Percentiles rank a stretch among this genome's conserved stretches.
phyloP scores from a whole-genome alignment of 139 green algal genomes.

The Closterium sp. region DNA sequence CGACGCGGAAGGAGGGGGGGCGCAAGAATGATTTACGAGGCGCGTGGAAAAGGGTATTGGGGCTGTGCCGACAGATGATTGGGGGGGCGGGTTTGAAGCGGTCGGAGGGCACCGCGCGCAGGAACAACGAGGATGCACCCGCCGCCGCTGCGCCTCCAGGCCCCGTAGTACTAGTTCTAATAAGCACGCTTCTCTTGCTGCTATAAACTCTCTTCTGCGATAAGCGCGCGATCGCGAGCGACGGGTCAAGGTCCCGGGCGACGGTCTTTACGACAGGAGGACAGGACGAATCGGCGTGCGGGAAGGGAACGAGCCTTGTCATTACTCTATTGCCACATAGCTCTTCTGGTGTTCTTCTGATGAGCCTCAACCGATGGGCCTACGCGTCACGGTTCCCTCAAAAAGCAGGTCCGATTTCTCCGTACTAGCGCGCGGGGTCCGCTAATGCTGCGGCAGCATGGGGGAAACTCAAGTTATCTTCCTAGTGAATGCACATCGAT shows the following conservation, averaged over 20 bases:
- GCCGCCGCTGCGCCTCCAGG: too few species aligned
- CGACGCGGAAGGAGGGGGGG: too few species aligned
- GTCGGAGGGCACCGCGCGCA: too few species aligned
- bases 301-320: not conserved
- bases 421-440: not conserved
- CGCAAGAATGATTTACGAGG: not conserved
- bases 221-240: not conserved
- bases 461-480: too few species aligned
- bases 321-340: not conserved
- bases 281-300: not conserved
- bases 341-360: not conserved
- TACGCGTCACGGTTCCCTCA: too few species aligned
- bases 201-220: not conserved
- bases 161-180: not conserved
- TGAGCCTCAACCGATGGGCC: too few species aligned
- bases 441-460: not conserved
- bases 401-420: too few species aligned
- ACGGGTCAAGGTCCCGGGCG: not conserved
- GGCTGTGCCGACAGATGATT: too few species aligned
- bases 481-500: not conserved
- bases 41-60: too few species aligned
- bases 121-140: too few species aligned
- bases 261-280: not conserved
- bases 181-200: not conserved
- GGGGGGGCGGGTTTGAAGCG: too few species aligned